A percentile compares a stretch with the other conserved stretches of the same genome.
phyloP scores from a whole-genome alignment of 495 filamentous ascomycete genomes.

The Xylaria longipes region DNA sequence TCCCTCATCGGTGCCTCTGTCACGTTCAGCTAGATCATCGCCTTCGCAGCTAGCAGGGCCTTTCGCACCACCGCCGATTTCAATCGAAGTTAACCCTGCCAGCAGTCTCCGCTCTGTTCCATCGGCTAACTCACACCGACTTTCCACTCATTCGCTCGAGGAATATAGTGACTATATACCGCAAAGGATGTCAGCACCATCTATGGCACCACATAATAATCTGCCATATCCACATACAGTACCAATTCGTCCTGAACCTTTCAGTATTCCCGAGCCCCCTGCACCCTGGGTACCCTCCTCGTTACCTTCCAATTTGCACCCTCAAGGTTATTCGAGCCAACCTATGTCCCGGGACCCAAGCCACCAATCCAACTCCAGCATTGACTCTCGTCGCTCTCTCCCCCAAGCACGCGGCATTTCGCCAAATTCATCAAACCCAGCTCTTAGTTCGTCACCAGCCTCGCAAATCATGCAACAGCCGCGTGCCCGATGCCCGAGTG shows the following conservation, averaged over 20 bases:
- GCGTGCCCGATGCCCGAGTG: conserved; percentile 41
- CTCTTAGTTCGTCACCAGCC: conserved; percentile 30
- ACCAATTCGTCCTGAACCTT: conserved; percentile 25
- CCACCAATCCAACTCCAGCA: conserved; percentile 45
- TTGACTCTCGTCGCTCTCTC: conserved; percentile 30
- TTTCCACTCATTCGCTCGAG: conserved; percentile 23
- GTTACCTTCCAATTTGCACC: conserved; percentile 33
- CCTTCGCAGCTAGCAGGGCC: conserved; percentile 32
- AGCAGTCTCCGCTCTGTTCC: conserved; percentile 33
- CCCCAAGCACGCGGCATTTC: conserved; percentile 30
- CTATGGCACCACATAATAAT: conserved; percentile 21
- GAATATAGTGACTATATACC: conserved; percentile 25
- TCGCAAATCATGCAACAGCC: conserved; percentile 40
- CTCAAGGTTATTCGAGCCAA: conserved; percentile 60
- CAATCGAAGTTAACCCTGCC: conserved; percentile 32
- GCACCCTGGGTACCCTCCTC: conserved; percentile 35
- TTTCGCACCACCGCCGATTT: conserved; percentile 42
- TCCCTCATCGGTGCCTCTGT: conserved; percentile 26
- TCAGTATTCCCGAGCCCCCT: conserved; percentile 29
- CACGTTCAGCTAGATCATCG: conserved; percentile 30
- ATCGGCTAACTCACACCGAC: conserved; percentile 28
- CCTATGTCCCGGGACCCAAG: conserved; percentile 59
- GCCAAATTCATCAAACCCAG: conserved; percentile 6
- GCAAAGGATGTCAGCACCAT: neutral
- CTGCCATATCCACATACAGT: conserved; percentile 38